Percentiles rank a stretch among this genome's conserved stretches.
phyloP scores from a whole-genome alignment of 2,329 filamentous ascomycete genomes.

The Hypoxylon sp. region DNA sequence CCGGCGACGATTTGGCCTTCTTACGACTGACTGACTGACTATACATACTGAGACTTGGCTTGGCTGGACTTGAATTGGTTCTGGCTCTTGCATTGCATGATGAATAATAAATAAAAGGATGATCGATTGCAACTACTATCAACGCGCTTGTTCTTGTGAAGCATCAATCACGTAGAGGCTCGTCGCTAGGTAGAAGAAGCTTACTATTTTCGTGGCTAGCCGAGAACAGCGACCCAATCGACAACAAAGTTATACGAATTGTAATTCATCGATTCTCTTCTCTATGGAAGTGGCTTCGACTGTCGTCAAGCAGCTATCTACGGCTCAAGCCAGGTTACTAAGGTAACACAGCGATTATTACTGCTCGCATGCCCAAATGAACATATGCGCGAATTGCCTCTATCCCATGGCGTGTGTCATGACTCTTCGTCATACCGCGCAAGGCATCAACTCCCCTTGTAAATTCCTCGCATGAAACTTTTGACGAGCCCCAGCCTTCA shows the following conservation, averaged over 20 bases:
- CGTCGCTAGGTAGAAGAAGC: no score
- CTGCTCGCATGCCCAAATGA: neutral
- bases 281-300: neutral
- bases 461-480: neutral
- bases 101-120: conserved; percentile 11
- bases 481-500: neutral
- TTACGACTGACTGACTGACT: conserved; percentile 6
- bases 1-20: conserved; percentile 2
- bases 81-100: conserved; percentile 17
- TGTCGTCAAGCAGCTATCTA: conserved; percentile 1
- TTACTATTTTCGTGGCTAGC: no score
- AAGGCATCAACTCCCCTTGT: conserved; percentile 18
- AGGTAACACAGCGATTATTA: neutral
- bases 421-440: neutral
- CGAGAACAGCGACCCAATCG: no score
- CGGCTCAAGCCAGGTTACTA: neutral
- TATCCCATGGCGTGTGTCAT: neutral
- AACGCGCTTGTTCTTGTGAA: neutral
- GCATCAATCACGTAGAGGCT: neutral
- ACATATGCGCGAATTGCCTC: conserved; percentile 5
- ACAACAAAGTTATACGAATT: neutral
- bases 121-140: conserved; percentile 1
- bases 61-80: conserved; percentile 4
- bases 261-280: conserved; percentile 12
- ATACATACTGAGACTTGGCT: conserved; percentile 20